Percentiles rank a stretch among this genome's conserved stretches.
Conservation (phyloP, 495 filamentous ascomycete species). For the Talaromyces thailandensis region DNA sequence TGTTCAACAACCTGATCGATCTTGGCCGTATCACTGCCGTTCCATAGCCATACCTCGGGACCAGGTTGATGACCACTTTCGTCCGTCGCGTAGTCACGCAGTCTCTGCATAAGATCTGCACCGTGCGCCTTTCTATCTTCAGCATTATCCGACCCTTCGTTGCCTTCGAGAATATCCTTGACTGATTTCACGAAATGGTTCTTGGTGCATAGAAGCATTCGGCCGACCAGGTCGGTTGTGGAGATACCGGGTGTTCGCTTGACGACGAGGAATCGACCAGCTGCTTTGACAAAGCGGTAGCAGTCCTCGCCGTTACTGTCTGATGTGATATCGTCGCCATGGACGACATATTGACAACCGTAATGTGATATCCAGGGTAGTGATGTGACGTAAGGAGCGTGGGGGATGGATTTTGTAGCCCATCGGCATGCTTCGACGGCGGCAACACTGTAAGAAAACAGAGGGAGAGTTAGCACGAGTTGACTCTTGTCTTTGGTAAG, state of each 20-base stretch:
- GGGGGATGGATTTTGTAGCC: constrained; percentile 71
- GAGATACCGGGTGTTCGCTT: constrained; percentile 94
- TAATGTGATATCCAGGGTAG: constrained; percentile 91
- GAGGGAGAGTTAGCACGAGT: constrained; percentile 5
- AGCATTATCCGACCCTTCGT: constrained; percentile 60
- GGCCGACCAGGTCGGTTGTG: constrained; percentile 91
- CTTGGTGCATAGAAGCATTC: constrained; percentile 90
- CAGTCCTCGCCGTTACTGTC: constrained; percentile 84
- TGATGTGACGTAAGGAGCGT: constrained; percentile 91
- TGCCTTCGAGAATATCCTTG: constrained; percentile 52
- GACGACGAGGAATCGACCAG: constrained; percentile 85
- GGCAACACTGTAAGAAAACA: constrained; percentile 42
- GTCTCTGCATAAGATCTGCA: constrained; percentile 56
- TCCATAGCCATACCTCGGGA: constrained; percentile 73
- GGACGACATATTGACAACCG: constrained; percentile 85
- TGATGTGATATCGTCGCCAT: constrained; percentile 86
- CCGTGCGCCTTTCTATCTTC: constrained; percentile 55
- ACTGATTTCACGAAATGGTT: constrained; percentile 80
- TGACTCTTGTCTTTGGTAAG: background rate
- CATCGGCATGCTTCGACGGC: constrained; percentile 93
- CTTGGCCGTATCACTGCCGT: constrained; percentile 44
- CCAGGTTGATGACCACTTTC: constrained; percentile 62
- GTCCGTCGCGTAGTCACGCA: constrained; percentile 80
- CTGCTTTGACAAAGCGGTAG: constrained; percentile 92
- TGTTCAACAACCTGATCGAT: constrained; percentile 40